phyloP scores from a whole-genome alignment of 1,284 basidiomycete species.

The Heterobasidion annosum region DNA sequence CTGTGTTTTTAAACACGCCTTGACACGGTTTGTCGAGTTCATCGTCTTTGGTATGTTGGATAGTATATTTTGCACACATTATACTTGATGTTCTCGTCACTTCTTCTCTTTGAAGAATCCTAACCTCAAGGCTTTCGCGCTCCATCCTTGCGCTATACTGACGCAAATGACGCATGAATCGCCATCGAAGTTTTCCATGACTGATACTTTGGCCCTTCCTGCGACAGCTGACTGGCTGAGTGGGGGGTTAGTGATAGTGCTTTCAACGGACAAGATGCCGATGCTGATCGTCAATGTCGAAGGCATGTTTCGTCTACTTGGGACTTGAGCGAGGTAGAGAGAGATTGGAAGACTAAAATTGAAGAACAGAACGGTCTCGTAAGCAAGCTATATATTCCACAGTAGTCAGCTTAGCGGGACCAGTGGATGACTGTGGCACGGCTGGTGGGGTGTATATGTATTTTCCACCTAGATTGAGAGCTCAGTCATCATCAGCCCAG shows the following conservation, averaged over 20 bases:
- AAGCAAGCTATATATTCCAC: constrained; percentile 1
- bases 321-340: constrained; percentile 8
- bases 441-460: too few species aligned
- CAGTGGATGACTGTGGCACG: too few species aligned
- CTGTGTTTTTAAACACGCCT: constrained; percentile 3
- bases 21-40: constrained; percentile 10
- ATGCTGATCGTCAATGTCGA: too few species aligned
- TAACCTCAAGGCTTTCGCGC: constrained; percentile 4
- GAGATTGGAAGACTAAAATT: constrained; percentile 6
- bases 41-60: constrained; percentile 5
- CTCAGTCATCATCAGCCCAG: too few species aligned
- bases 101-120: constrained; percentile 2
- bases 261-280: background rate
- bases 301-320: background rate
- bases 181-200: background rate
- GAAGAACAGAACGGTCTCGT: constrained; percentile 2
- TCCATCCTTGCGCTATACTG: constrained; percentile 9
- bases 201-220: background rate
- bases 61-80: background rate
- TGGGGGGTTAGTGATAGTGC: constrained; percentile 1
- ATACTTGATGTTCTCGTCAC: too few species aligned
- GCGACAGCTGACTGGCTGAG: constrained; percentile 6
- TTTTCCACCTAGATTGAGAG: too few species aligned
- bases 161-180: background rate
- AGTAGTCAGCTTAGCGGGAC: background rate